phyloP scores from a whole-genome alignment of 176 grass and related monocot genomes.

The Elaeis guineensis region DNA sequence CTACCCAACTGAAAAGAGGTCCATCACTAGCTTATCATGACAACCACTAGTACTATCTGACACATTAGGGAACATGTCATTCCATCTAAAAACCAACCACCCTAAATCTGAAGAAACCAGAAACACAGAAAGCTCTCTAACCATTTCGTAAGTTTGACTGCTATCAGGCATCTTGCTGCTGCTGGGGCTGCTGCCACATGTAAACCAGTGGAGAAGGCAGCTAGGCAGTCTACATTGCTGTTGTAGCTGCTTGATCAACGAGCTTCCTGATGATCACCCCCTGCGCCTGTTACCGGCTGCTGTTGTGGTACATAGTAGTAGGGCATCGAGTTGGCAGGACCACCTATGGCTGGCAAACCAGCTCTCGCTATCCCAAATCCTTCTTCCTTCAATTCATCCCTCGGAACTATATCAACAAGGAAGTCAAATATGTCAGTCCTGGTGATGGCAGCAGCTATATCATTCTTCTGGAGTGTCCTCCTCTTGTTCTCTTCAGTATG shows the following conservation, averaged over 20 bases:
- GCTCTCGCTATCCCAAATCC: conserved; percentile 13
- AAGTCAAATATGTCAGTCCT: conserved; percentile 52
- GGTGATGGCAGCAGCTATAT: conserved; percentile 30
- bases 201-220: conserved; percentile 11
- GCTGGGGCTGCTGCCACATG: conserved; percentile 24
- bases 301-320: conserved; percentile 29
- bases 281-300: background rate
- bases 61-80: too few relatives aligned
- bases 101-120: too few relatives aligned
- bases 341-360: conserved; percentile 20
- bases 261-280: conserved; percentile 27
- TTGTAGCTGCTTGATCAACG: conserved; percentile 6
- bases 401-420: conserved; percentile 40
- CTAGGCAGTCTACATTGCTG: conserved; percentile 19
- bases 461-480: conserved; percentile 48
- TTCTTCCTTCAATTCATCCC: conserved; percentile 38
- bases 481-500: conserved; percentile 45
- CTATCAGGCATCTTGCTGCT: background rate
- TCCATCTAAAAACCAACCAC: too few relatives aligned
- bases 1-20: too few relatives aligned
- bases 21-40: too few relatives aligned
- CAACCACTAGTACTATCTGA: too few relatives aligned
- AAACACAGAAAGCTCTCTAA: too few relatives aligned
- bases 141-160: too few relatives aligned
- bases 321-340: conserved; percentile 17